Evolutionary conservation across 495 filamentous ascomycete species (phyloP).

Genomic region (Xanthoparmelia taractica): DNA sequence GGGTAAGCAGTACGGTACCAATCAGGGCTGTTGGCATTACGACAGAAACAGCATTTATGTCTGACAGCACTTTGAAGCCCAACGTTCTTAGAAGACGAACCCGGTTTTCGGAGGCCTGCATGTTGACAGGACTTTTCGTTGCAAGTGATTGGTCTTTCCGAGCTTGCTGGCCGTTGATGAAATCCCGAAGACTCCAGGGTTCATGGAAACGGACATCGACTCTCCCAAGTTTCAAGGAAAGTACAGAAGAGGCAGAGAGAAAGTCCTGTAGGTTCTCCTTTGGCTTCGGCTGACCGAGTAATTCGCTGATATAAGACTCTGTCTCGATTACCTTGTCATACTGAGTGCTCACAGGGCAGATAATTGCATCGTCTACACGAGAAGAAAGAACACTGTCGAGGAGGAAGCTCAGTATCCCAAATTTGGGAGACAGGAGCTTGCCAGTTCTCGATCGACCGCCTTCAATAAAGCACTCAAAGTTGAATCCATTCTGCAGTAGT

Average conservation of each 20-base stretch:
- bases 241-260: slow-evolving; percentile 75
- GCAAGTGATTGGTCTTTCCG: slow-evolving; percentile 31
- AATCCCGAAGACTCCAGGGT: slow-evolving; percentile 80
- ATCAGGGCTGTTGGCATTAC: slow-evolving; percentile 97
- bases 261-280: slow-evolving; percentile 90
- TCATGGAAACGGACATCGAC: slow-evolving; percentile 95
- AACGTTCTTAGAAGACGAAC: slow-evolving; percentile 66
- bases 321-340: slow-evolving; percentile 99
- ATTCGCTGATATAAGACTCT: slow-evolving; percentile 89
- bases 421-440: slow-evolving; percentile 88
- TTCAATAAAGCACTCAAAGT: slow-evolving; percentile 96
- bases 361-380: slow-evolving; percentile 80
- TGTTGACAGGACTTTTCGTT: slow-evolving; percentile 28
- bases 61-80: slow-evolving; percentile 82
- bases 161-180: slow-evolving; percentile 65
- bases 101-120: slow-evolving; percentile 42
- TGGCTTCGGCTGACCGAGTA: slow-evolving; percentile 86
- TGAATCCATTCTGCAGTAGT: slow-evolving; percentile 78
- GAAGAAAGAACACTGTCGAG: slow-evolving; percentile 82
- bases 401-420: slow-evolving; percentile 91
- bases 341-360: slow-evolving; percentile 91
- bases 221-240: slow-evolving; percentile 79
- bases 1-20: slow-evolving; percentile 84
- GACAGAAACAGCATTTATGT: slow-evolving; percentile 93
- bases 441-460: slow-evolving; percentile 87